A percentile compares a stretch with the other conserved stretches of the same genome.
These are phyloP conservation scores for Tagetes erecta DNA, from an alignment of 129 eudicot species.

Conservation along the genomic window DNA sequence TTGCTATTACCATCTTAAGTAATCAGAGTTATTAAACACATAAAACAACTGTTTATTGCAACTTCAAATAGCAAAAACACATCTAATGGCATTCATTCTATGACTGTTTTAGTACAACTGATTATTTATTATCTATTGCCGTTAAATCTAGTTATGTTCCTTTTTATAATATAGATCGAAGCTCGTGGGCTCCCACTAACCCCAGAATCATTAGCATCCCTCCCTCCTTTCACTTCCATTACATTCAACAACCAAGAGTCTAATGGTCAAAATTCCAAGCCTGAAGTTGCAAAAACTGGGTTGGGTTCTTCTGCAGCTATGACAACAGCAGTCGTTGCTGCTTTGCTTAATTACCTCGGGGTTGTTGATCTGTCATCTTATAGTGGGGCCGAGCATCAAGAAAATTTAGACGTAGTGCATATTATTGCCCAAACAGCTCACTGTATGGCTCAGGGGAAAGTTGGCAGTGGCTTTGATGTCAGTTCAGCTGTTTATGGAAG, in stretches of 20 bases:
- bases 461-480: conserved; percentile 96
- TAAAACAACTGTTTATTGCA: background rate
- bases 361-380: conserved; percentile 56
- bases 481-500: conserved; percentile 97
- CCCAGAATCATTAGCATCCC: conserved; percentile 77
- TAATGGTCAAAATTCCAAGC: conserved; percentile 55
- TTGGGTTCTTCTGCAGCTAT: conserved; percentile 98
- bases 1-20: background rate
- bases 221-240: conserved; percentile 78
- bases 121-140: background rate
- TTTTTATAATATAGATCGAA: conserved; percentile 59
- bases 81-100: background rate
- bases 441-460: conserved; percentile 98
- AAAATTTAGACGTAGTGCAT: conserved; percentile 74
- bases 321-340: conserved; percentile 97
- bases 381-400: conserved; percentile 42
- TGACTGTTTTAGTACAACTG: background rate
- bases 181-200: conserved; percentile 85
- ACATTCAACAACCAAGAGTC: conserved; percentile 64
- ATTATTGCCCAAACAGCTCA: conserved; percentile 91
- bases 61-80: background rate
- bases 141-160: conserved; percentile 1
- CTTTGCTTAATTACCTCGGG: conserved; percentile 85
- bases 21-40: background rate
- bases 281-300: conserved; percentile 99